A percentile compares a stretch with the other conserved stretches of the same genome.
Conservation (phyloP, 805 yeast genomes). For the Priceomyces fermenticarens region DNA sequence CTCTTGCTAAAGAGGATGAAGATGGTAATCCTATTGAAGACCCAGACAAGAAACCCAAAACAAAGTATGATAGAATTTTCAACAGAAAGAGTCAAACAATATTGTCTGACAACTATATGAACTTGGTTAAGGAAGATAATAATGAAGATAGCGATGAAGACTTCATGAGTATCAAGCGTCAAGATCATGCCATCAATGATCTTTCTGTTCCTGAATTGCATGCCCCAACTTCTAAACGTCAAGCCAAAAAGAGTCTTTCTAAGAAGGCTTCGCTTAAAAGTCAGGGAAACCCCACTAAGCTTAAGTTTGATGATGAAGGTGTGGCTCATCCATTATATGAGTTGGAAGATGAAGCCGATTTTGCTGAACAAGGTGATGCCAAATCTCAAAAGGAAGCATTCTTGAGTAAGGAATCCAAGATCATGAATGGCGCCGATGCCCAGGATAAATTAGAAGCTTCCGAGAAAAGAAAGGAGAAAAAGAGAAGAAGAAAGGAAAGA, state of each 20-base stretch:
- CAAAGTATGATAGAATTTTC: slow-evolving; percentile 94
- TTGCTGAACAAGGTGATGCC: slow-evolving; percentile 71
- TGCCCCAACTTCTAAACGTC: slow-evolving; percentile 76
- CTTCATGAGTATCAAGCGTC: slow-evolving; percentile 77
- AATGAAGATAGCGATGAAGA: slow-evolving; percentile 55
- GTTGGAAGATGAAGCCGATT: slow-evolving; percentile 85
- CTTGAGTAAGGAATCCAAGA: slow-evolving; percentile 60
- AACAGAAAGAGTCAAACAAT: slow-evolving; percentile 92
- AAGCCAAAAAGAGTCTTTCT: slow-evolving; percentile 80
- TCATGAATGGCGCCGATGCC: slow-evolving; percentile 69
- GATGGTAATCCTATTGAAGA: slow-evolving; percentile 50
- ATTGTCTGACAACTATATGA: slow-evolving; percentile 81
- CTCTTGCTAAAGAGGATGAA: slow-evolving; percentile 46
- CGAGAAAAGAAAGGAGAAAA: slow-evolving; percentile 81
- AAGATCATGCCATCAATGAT: slow-evolving; percentile 67
- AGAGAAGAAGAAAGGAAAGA: slow-evolving; percentile 79
- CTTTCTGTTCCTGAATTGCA: slow-evolving; percentile 61
- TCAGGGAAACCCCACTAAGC: slow-evolving; percentile 70
- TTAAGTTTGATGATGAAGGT: slow-evolving; percentile 93
- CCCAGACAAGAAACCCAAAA: slow-evolving; percentile 52
- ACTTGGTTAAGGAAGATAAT: slow-evolving; percentile 52
- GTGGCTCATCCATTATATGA: slow-evolving; percentile 88
- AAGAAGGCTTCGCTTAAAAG: slow-evolving; percentile 67
- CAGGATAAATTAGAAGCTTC: slow-evolving; percentile 76
- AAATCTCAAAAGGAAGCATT: slow-evolving; percentile 63